Conservation (phyloP, 2,329 filamentous ascomycete species). For the Paraconiothyrium sp. region DNA sequence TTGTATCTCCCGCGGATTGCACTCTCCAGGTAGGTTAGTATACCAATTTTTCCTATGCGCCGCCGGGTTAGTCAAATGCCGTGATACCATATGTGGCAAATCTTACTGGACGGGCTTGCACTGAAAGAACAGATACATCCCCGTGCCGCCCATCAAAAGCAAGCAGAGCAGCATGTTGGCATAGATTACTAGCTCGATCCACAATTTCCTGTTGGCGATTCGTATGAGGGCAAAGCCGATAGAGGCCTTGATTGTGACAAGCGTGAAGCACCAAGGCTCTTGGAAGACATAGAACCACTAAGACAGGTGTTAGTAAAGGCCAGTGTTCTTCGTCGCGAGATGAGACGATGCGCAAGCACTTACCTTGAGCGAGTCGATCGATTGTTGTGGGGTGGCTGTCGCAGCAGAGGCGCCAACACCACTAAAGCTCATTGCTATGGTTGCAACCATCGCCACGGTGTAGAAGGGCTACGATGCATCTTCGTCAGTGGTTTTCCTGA, state of each 20-base stretch:
- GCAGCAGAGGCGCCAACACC: slow-evolving; percentile 1
- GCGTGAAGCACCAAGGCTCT: slow-evolving; percentile 10
- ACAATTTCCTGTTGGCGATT: background rate
- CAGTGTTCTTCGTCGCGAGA: background rate
- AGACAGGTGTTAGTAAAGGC: background rate
- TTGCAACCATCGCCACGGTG: slow-evolving; percentile 7
- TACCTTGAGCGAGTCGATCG: background rate
- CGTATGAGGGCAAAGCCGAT: slow-evolving; percentile 5
- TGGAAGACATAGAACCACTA: slow-evolving; percentile 13
- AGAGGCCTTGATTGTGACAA: slow-evolving; percentile 7
- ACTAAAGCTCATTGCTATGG: slow-evolving; percentile 7
- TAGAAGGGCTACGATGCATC: background rate
- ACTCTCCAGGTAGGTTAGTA: background rate
- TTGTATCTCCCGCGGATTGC: slow-evolving; percentile 6
- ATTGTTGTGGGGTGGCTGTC: background rate
- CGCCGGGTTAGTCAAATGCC: background rate
- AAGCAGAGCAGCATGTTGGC: background rate
- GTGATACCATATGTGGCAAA: too few relatives aligned
- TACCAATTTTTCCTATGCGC: slow-evolving; percentile 6
- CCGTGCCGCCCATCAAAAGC: slow-evolving; percentile 1
- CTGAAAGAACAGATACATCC: slow-evolving; percentile 5
- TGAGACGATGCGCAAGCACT: background rate
- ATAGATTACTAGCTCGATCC: slow-evolving; percentile 7
- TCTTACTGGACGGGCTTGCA: background rate
- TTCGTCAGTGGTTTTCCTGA: background rate